Base-by-base conservation (phyloP, 495 filamentous ascomycete genomes). In the Beverwykella pulmonaria region DNA sequence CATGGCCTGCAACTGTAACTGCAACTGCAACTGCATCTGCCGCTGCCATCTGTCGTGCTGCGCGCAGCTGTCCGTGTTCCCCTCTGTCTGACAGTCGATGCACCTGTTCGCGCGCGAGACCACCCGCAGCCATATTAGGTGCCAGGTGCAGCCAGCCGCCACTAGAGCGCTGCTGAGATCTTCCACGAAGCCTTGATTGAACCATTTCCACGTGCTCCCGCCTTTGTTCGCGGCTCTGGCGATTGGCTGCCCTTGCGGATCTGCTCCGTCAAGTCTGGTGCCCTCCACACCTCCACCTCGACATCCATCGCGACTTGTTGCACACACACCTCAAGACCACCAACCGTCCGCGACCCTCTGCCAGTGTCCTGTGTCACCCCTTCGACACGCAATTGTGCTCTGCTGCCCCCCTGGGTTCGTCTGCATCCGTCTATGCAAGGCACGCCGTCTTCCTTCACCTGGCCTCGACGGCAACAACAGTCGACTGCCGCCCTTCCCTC, bases 351-450 rank as follows among this genome's bases (percentile, higher is more conserved):
- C 52, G 26, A 5, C 49, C 46, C 27, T n/a, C 39, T 10, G 39
- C 15, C 39, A 9, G 39, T 47, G 14, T 41, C 27, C 50, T 62
- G 34, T 26, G 17, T 12, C 34, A 22, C 36, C 55, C 25, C 54
- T 57, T 48, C 12, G 50, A 52, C 22, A 41, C 22, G 49, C 49
- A 65, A 65, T 70, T 70, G 67, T 55, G 32, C 44, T 12, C 30
- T 65, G 22, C 29, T 64, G 60, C 59, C 23, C 55, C 53, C 56
- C 34, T 67, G 64, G 64, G 44, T 46, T 55, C 39, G 63, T 55
- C 41, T n/a, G 29, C 55, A 41, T 46, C 62, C 32, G 56, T 69
- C 62, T 44, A 72, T 72, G 70, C 70, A 72, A 72, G 70, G 70
- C 70, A 72, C 70, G 70, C 56, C 66, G 61, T 49, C 53, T 47